Percentiles rank a stretch among this genome's conserved stretches.
Conservation (phyloP, 2,329 filamentous ascomycete species). For the Colletotrichum sp. region DNA sequence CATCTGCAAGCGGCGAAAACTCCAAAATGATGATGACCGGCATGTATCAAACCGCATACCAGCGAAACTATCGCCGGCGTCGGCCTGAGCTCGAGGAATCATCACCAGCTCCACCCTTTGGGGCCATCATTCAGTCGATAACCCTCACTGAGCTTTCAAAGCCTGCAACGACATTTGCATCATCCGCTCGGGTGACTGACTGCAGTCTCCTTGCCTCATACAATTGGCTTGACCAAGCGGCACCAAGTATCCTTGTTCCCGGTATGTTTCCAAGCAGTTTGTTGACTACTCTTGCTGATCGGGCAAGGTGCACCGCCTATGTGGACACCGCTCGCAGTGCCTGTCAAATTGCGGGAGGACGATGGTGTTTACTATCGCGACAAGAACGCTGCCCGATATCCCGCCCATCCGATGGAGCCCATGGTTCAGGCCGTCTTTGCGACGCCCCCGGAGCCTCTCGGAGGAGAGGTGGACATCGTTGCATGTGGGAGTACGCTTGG, state of each 20-base stretch:
- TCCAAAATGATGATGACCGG: not conserved
- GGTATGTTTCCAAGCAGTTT: constrained; percentile 24
- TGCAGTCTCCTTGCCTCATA: constrained; percentile 34
- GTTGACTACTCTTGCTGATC: not conserved
- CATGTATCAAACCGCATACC: not conserved
- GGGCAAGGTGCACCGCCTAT: constrained; percentile 49
- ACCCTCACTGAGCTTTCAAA: not conserved
- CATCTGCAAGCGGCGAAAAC: not conserved
- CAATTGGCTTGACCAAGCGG: constrained; percentile 35
- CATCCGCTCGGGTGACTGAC: constrained; percentile 3
- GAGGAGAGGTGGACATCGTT: constrained; percentile 52
- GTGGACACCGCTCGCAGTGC: constrained; percentile 48
- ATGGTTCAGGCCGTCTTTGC: constrained; percentile 41
- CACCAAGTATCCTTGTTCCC: constrained; percentile 34
- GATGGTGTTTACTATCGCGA: constrained; percentile 56
- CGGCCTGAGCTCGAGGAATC: not conserved
- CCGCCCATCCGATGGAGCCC: constrained; percentile 55
- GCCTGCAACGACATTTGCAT: not conserved
- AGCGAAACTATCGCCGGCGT: not conserved
- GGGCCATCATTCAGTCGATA: not conserved
- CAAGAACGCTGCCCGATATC: constrained; percentile 54
- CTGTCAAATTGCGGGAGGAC: constrained; percentile 45
- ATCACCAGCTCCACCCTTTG: constrained; percentile 7
- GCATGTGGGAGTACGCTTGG: constrained; percentile 66
- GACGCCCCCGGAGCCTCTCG: constrained; percentile 36